Base-by-base conservation (phyloP, 495 filamentous ascomycete genomes). In the Penicillium pancosmium region DNA sequence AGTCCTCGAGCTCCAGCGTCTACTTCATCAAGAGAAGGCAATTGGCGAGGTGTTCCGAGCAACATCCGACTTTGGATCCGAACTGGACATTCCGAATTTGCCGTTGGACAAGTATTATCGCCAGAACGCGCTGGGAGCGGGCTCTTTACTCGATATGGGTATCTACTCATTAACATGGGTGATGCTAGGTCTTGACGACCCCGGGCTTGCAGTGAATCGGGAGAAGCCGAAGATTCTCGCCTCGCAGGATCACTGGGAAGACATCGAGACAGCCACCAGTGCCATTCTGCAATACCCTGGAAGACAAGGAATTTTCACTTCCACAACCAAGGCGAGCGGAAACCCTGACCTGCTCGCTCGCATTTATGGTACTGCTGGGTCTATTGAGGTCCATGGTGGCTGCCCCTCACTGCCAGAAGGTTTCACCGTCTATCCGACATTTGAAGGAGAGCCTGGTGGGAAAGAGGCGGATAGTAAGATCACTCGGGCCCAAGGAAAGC, bases 101-200 rank as follows among this genome's bases (percentile, higher is more conserved):
- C 61, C 61, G 0, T 6, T 33, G 1, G 56, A 51, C 12, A 61
- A 55, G 12, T 48, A 56, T 10, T 59, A 61, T 21, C 51, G 50
- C 8, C 52, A 67, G 46, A 21, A 58, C 10, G 50, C 52, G 16
- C 51, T 65, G 3, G 62, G 58, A 2, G 60, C 62, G 0, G 67
- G 64, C 4, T 56, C 61, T 3, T 27, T 70, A 13, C 57, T 70
- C 5, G 64, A 63, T 40, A 59, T 67, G 35, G 67, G 67, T 1
- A 46, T 72, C 6, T 72, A 72, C 44, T 41, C 61, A 5, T 55
- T 72, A 9, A 68, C 65, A 1, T 72, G 67, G 64, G 47, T 50
- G 2, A 43, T 60, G 12, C 34, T 68, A 3, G 50, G 55, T 5
- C 61, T 69, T 16, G 61, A 66, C 13, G 61, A 66, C 10, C 27